Conservation (phyloP, 2,329 filamentous ascomycete genomes). For the Cladosporium sp. region DNA sequence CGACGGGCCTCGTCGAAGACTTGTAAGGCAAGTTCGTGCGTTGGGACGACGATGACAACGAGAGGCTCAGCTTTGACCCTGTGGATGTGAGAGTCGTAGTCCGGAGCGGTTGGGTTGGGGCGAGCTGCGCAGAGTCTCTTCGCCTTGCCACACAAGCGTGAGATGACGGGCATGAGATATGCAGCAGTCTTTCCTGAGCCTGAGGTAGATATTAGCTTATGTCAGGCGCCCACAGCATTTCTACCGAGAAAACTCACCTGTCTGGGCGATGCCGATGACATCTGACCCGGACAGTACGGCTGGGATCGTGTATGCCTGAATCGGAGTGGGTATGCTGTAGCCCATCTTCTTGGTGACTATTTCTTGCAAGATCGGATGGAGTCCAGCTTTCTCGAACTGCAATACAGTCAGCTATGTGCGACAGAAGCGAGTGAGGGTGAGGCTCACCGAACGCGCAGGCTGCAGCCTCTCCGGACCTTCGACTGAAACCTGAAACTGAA, state of each 20-base stretch:
- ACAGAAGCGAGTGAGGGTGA: neutral
- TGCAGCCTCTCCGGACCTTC: conserved; percentile 46
- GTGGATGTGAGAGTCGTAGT: conserved; percentile 49
- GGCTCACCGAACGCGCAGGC: conserved; percentile 49
- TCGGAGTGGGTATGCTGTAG: conserved; percentile 73
- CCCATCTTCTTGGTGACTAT: conserved; percentile 67
- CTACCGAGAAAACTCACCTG: conserved; percentile 58
- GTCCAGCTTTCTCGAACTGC: conserved; percentile 69
- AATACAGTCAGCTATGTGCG: conserved; percentile 15
- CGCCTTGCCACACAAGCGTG: conserved; percentile 91
- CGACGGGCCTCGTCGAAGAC: conserved; percentile 93
- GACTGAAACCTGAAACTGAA: conserved; percentile 47
- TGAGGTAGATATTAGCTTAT: conserved; percentile 35
- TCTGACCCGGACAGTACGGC: conserved; percentile 73
- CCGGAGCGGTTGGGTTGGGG: conserved; percentile 49
- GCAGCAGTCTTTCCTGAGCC: conserved; percentile 96
- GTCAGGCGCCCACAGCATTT: neutral
- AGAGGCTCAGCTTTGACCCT: conserved; percentile 75
- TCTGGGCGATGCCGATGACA: conserved; percentile 86
- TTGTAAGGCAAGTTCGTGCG: conserved; percentile 85
- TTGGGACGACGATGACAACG: conserved; percentile 79
- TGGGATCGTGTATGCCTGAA: conserved; percentile 81
- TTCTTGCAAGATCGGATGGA: conserved; percentile 77
- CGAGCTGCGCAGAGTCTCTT: conserved; percentile 79
- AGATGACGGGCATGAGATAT: conserved; percentile 83